Conservation (phyloP, 352 stramenopile species). For the Phytophthora cryptogea region DNA sequence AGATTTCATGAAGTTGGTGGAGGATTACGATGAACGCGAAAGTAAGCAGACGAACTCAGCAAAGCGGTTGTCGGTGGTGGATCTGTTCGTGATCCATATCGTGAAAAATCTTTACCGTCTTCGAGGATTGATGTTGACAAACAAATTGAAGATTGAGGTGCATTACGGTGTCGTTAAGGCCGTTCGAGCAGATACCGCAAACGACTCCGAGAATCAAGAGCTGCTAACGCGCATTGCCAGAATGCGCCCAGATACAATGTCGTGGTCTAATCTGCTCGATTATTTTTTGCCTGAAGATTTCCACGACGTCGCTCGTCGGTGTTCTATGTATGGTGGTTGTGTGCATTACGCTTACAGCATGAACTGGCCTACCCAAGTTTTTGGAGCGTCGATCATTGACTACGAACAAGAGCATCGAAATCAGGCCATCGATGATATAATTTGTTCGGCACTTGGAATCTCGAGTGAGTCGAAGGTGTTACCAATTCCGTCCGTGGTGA, state of each 20-base stretch:
- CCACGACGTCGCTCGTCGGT: constrained; percentile 35
- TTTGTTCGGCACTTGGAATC: constrained; percentile 21
- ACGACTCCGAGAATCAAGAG: constrained; percentile 7
- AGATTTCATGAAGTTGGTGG: constrained; percentile 16
- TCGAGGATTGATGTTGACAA: constrained; percentile 15
- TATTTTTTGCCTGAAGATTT: constrained; percentile 30
- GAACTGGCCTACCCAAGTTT: constrained; percentile 31
- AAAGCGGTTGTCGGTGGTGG: constrained; percentile 20
- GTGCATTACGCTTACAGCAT: constrained; percentile 38
- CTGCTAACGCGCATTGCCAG: constrained; percentile 23
- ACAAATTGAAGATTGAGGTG: constrained; percentile 28
- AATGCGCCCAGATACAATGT: constrained; percentile 28
- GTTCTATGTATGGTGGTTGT: constrained; percentile 17
- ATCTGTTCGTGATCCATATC: constrained; percentile 33
- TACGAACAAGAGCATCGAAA: constrained; percentile 3
- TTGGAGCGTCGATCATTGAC: constrained; percentile 24
- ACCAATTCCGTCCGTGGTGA: background rate
- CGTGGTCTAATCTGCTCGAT: constrained; percentile 32
- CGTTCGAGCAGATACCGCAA: constrained; percentile 4
- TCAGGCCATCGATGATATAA: background rate
- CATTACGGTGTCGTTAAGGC: constrained; percentile 31
- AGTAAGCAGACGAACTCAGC: constrained; percentile 1
- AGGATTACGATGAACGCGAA: constrained; percentile 11
- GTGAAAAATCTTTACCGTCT: constrained; percentile 24
- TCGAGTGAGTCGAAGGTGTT: background rate